Conservation (phyloP, 2,329 filamentous ascomycete species). For the Rutstroemia sp. region DNA sequence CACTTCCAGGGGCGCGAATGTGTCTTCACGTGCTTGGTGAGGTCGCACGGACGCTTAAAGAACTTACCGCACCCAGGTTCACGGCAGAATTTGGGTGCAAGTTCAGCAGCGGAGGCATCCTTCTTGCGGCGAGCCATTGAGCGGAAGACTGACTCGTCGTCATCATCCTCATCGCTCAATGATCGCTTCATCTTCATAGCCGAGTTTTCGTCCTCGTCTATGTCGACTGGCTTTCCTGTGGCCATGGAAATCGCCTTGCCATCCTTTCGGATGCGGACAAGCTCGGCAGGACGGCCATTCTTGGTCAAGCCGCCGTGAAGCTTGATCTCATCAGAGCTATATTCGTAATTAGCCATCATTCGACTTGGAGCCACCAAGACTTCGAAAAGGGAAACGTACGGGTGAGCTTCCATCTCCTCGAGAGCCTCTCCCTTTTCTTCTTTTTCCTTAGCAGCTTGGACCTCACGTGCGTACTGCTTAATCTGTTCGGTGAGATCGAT, state of each 20-base stretch:
- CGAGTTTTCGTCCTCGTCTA: constrained; percentile 40
- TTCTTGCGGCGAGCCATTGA: constrained; percentile 97
- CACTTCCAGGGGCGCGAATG: constrained; percentile 97
- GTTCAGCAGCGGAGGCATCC: constrained; percentile 78
- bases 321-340: constrained; percentile 64
- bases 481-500: constrained; percentile 95
- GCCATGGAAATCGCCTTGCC: constrained; percentile 74
- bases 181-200: constrained; percentile 56
- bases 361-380: neutral
- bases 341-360: constrained; percentile 19
- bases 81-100: constrained; percentile 70
- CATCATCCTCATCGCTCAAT: constrained; percentile 61
- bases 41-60: constrained; percentile 93
- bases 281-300: constrained; percentile 75
- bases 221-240: constrained; percentile 59
- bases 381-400: constrained; percentile 37
- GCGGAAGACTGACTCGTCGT: constrained; percentile 75
- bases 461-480: constrained; percentile 77
- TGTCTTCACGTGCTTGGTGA: constrained; percentile 98
- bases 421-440: constrained; percentile 47
- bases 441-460: constrained; percentile 67
- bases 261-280: constrained; percentile 71
- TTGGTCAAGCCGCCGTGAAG: constrained; percentile 75
- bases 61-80: constrained; percentile 76
- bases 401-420: constrained; percentile 50